Conservation (phyloP, 371 early-diverging fungal genomes). For the Mortierella sp. region DNA sequence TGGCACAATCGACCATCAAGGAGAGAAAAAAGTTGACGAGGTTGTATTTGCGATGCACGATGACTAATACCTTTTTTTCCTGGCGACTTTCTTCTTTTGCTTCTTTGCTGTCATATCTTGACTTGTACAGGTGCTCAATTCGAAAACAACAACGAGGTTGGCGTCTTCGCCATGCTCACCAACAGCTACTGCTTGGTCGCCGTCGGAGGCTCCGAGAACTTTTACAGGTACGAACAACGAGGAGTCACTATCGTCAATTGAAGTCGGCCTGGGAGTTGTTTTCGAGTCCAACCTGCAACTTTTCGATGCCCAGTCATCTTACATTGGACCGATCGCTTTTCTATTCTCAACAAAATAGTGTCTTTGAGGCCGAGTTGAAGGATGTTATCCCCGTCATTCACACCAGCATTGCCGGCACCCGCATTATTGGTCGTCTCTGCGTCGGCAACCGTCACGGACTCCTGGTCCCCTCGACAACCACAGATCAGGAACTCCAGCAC, state of each 20-base stretch:
- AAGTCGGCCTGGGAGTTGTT: neutral
- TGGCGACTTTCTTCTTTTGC: neutral
- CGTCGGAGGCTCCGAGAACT: constrained; percentile 98
- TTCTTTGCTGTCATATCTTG: constrained; percentile 9
- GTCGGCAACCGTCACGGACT: constrained; percentile 98
- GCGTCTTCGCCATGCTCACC: constrained; percentile 98
- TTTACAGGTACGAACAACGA: constrained; percentile 82
- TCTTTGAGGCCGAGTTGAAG: constrained; percentile 94
- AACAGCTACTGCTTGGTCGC: constrained; percentile 99
- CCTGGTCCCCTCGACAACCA: constrained; percentile 96
- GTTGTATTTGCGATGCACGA: neutral
- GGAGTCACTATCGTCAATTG: constrained; percentile 22
- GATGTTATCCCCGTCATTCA: constrained; percentile 99
- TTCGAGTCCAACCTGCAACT: neutral
- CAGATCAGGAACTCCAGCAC: constrained; percentile 99
- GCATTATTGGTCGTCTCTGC: constrained; percentile 97
- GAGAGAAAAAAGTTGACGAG: neutral
- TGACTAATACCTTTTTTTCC: neutral
- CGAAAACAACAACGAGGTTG: constrained; percentile 99
- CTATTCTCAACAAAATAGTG: constrained; percentile 65
- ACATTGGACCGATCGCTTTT: neutral
- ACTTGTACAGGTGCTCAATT: constrained; percentile 88
- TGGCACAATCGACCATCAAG: neutral
- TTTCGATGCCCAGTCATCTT: neutral
- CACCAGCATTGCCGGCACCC: constrained; percentile 98